Percentiles rank a stretch among this genome's conserved stretches.
phyloP scores from a whole-genome alignment of 257 asterid genomes.

The Petunia axillaris region DNA sequence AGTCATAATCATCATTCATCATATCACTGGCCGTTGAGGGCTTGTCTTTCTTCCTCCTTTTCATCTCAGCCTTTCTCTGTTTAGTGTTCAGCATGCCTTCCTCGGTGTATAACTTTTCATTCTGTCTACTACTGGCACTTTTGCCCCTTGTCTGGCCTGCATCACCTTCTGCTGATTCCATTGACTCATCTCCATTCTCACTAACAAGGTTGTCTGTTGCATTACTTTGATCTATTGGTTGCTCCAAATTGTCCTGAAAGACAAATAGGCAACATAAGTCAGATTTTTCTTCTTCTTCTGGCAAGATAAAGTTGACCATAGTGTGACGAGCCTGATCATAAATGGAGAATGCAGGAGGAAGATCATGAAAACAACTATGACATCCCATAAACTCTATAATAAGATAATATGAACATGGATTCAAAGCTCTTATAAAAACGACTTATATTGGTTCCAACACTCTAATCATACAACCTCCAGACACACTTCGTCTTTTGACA shows the following conservation, averaged over 20 bases:
- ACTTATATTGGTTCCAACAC: not conserved
- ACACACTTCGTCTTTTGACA: too few species aligned
- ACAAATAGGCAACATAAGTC: not conserved
- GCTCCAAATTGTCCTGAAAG: slow-evolving; percentile 51
- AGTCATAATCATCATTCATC: slow-evolving; percentile 75
- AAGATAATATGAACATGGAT: not conserved
- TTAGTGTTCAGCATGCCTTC: slow-evolving; percentile 84
- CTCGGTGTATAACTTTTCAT: slow-evolving; percentile 73
- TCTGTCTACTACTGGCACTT: slow-evolving; percentile 56
- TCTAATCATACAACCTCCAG: too few species aligned
- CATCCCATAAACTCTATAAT: not conserved
- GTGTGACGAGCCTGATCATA: slow-evolving; percentile 15
- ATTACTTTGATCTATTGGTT: slow-evolving; percentile 31
- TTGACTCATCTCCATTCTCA: slow-evolving; percentile 56
- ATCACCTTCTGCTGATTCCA: slow-evolving; percentile 60
- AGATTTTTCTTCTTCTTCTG: not conserved
- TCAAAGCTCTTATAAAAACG: not conserved
- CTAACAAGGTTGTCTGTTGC: slow-evolving; percentile 1
- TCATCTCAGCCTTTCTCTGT: slow-evolving; percentile 71
- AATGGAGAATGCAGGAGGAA: not conserved
- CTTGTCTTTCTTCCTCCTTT: slow-evolving; percentile 58
- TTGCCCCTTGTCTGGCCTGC: slow-evolving; percentile 43
- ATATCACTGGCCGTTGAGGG: slow-evolving; percentile 39
- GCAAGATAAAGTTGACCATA: not conserved
- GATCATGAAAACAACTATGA: not conserved